Conservation (phyloP, 108 stramenopile genomes). For the Skeletonema grethae region DNA sequence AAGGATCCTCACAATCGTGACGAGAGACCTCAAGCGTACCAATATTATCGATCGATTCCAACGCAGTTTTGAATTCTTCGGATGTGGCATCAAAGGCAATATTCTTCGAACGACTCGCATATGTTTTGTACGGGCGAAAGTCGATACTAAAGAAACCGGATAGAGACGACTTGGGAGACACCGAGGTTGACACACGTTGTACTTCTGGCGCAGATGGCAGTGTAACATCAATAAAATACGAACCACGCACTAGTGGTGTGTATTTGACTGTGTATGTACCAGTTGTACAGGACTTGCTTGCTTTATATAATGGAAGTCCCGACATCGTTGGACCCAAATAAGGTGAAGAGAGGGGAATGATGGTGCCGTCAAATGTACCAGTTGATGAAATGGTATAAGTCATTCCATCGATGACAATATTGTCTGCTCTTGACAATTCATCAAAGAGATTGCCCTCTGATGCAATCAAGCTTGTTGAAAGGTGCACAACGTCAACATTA, state of each 20-base stretch:
- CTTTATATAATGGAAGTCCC: conserved; percentile 25
- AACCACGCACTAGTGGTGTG: conserved; percentile 53
- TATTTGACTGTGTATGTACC: conserved; percentile 55
- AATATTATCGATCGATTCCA: conserved; percentile 41
- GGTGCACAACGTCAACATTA: conserved; percentile 13
- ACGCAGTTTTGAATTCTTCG: conserved; percentile 35
- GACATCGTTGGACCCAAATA: conserved; percentile 25
- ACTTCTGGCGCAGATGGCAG: conserved; percentile 41
- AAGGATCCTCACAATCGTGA: conserved; percentile 39
- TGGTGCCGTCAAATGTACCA: conserved; percentile 36
- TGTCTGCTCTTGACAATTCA: conserved; percentile 43
- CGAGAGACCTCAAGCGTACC: conserved; percentile 36
- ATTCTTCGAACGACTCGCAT: conserved; percentile 10
- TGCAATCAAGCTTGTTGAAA: conserved; percentile 6
- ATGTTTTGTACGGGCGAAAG: conserved; percentile 8
- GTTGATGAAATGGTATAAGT: conserved; percentile 43
- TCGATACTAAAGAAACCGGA: conserved; percentile 38
- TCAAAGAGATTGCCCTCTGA: conserved; percentile 6
- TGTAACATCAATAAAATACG: conserved; percentile 53
- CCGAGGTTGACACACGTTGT: conserved; percentile 50
- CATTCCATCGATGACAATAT: conserved; percentile 49
- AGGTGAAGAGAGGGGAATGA: conserved; percentile 39
- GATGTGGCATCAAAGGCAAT: conserved; percentile 40
- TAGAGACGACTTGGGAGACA: conserved; percentile 20
- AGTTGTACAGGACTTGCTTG: conserved; percentile 31